Evolutionary conservation across 78 protist species (phyloP).

Genomic region (Creolimax fragrantissima): DNA sequence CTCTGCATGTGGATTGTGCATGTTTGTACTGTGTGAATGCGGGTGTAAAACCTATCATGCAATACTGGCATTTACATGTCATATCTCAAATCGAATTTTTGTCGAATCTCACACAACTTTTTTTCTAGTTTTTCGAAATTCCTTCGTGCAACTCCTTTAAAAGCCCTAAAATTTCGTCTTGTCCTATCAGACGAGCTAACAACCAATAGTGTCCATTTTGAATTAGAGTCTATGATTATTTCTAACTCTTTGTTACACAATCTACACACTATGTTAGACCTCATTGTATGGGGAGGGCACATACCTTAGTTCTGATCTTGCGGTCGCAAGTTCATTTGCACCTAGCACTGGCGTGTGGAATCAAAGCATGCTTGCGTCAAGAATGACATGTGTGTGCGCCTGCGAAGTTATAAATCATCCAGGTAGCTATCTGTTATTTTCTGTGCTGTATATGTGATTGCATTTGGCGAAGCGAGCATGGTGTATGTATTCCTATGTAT

Average conservation of each 20-base stretch:
- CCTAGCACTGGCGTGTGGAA: background rate
- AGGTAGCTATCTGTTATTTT: background rate
- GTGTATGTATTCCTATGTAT: background rate
- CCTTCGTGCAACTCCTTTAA: too few species aligned
- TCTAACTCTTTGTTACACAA: background rate
- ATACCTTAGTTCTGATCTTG: background rate
- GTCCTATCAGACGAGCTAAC: too few species aligned
- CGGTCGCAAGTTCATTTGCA: background rate
- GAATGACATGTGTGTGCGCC: background rate
- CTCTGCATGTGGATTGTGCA: too few species aligned
- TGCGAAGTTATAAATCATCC: slow-evolving; percentile 13
- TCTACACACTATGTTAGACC: background rate
- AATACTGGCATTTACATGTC: too few species aligned
- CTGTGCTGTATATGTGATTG: background rate
- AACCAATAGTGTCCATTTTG: background rate
- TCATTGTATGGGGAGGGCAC: slow-evolving; percentile 14
- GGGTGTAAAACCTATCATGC: too few species aligned
- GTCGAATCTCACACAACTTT: background rate
- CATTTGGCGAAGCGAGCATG: background rate
- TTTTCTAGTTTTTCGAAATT: background rate
- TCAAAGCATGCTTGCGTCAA: background rate
- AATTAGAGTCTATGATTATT: background rate
- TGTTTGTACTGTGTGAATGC: too few species aligned
- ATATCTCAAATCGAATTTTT: background rate
- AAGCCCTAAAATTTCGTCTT: background rate